Evolutionary conservation across 78 protist species (phyloP).

Genomic region (Protostelium mycophagum): DNA sequence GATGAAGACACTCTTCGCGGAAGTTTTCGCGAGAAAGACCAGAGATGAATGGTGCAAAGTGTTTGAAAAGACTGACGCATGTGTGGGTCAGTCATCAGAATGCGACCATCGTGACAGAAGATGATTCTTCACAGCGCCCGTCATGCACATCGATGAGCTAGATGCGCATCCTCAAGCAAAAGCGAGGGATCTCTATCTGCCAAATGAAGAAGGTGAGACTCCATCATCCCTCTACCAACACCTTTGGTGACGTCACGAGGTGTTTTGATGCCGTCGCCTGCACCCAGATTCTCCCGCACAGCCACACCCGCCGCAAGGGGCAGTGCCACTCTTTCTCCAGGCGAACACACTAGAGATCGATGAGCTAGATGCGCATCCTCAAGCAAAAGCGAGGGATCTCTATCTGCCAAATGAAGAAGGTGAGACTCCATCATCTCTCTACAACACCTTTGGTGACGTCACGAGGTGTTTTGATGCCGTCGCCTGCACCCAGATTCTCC

Average conservation of each 20-base stretch:
- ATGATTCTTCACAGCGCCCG: constrained; percentile 17
- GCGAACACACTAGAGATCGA: constrained; percentile 2
- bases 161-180: constrained; percentile 6
- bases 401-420: neutral
- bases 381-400: neutral
- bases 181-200: neutral
- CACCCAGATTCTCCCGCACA: neutral
- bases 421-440: too few species aligned
- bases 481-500: neutral
- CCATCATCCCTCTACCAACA: too few species aligned
- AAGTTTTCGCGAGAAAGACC: constrained; percentile 30
- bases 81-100: constrained; percentile 41
- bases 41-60: constrained; percentile 57
- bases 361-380: constrained; percentile 17
- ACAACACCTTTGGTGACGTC: neutral
- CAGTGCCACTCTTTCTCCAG: neutral
- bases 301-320: neutral
- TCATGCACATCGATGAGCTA: constrained; percentile 18
- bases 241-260: neutral
- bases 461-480: neutral
- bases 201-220: neutral
- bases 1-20: constrained; percentile 21
- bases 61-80: constrained; percentile 58
- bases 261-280: neutral
- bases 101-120: neutral